A percentile compares a stretch with the other conserved stretches of the same genome.
Evolutionary conservation across 2,329 filamentous ascomycete genomes (phyloP).

Genomic region (Cladophialophora immunda): DNA sequence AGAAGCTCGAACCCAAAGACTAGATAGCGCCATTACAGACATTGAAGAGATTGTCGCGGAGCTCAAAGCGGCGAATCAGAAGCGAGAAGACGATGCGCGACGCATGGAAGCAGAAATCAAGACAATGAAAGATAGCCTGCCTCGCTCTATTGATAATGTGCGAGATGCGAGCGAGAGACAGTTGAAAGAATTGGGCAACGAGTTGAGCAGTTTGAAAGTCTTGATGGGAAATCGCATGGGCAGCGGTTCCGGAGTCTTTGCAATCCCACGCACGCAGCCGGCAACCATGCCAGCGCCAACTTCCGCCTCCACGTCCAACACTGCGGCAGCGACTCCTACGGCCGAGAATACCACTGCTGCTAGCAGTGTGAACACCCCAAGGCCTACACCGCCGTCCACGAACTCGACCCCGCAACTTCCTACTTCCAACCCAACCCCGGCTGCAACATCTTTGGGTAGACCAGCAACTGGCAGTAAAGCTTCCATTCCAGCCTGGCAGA

Average conservation of each 20-base stretch:
- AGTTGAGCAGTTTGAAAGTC: constrained; percentile 92
- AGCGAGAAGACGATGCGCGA: constrained; percentile 86
- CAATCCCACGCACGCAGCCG: constrained; percentile 44
- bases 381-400: constrained; percentile 32
- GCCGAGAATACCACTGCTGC: constrained; percentile 13
- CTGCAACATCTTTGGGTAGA: constrained; percentile 4
- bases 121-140: constrained; percentile 82
- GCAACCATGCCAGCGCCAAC: constrained; percentile 43
- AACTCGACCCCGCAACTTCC: constrained; percentile 29
- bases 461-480: constrained; percentile 58
- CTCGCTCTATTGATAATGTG: constrained; percentile 86
- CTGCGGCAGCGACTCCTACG: constrained; percentile 17
- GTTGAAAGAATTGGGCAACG: constrained; percentile 82
- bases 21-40: constrained; percentile 82
- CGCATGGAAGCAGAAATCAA: constrained; percentile 87
- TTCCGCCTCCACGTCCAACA: constrained; percentile 28
- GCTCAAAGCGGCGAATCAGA: constrained; percentile 80
- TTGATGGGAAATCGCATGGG: constrained; percentile 74
- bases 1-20: constrained; percentile 79
- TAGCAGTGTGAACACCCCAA: constrained; percentile 19
- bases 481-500: constrained; percentile 81
- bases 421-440: constrained; percentile 18
- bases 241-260: constrained; percentile 35
- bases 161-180: constrained; percentile 83
- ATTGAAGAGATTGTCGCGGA: constrained; percentile 84